Evolutionary conservation across 768 basidiomycete species (phyloP).

Genomic region (Mycena alexandri): DNA sequence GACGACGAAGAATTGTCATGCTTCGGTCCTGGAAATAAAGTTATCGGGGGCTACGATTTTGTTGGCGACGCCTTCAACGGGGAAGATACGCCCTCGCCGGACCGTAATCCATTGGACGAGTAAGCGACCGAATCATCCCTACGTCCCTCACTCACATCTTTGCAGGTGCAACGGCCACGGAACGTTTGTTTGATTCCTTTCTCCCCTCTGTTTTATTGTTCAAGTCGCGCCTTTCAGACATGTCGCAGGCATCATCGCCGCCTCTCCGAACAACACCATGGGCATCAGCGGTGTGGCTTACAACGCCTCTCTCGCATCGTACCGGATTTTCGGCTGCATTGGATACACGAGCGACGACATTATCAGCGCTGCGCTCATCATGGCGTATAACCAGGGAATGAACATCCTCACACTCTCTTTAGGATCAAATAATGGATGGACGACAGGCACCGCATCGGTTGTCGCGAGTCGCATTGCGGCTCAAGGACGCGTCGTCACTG

Average conservation of each 20-base stretch:
- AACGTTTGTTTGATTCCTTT: conserved; percentile 46
- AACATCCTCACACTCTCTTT: conserved; percentile 68
- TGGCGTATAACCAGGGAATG: conserved; percentile 54
- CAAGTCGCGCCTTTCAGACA: conserved; percentile 43
- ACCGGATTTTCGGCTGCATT: conserved; percentile 62
- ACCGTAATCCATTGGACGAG: conserved; percentile 52
- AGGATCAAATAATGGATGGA: conserved; percentile 63
- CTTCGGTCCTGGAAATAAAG: conserved; percentile 54
- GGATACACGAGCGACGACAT: conserved; percentile 53
- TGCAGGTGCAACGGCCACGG: conserved; percentile 46
- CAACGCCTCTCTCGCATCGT: conserved; percentile 54
- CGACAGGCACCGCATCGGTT: conserved; percentile 55
- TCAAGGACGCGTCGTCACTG: conserved; percentile 60
- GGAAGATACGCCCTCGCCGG: conserved; percentile 49
- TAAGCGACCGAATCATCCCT: conserved; percentile 15
- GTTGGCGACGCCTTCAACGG: conserved; percentile 56
- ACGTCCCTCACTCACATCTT: background rate
- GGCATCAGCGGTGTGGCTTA: conserved; percentile 66
- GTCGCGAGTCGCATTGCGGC: conserved; percentile 60
- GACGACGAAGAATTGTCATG: conserved; percentile 3
- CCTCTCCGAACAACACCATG: conserved; percentile 56
- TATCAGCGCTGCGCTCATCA: conserved; percentile 53
- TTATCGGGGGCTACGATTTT: conserved; percentile 57
- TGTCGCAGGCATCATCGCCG: conserved; percentile 58
- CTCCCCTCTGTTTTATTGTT: background rate